Evolutionary conservation across 176 grass and related monocot species (phyloP).

Genomic region (Triticum dicoccoides): DNA sequence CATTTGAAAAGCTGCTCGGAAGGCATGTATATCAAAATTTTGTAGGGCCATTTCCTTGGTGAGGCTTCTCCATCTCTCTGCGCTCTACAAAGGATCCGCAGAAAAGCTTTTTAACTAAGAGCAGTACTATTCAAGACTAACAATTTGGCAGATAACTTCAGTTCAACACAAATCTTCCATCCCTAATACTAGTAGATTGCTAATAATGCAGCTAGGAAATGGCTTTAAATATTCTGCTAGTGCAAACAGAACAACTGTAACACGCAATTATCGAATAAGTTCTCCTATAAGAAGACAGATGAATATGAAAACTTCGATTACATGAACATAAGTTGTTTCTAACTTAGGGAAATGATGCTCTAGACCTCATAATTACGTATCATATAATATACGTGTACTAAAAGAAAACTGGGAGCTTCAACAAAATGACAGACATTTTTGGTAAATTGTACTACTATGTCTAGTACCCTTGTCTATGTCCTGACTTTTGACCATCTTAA

Average conservation of each 20-base stretch:
- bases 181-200: neutral
- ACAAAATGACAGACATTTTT: neutral
- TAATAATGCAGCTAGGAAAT: neutral
- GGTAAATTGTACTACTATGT: neutral
- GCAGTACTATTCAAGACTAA: neutral
- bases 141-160: neutral
- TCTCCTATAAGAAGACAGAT: neutral
- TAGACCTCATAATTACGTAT: neutral
- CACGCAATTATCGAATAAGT: neutral
- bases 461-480: neutral
- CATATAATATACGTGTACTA: neutral
- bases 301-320: neutral
- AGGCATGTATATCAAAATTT: conserved; percentile 92
- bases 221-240: neutral
- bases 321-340: neutral
- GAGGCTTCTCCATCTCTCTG: conserved; percentile 90
- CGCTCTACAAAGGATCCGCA: conserved; percentile 59
- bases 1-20: conserved; percentile 91
- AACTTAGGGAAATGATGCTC: neutral
- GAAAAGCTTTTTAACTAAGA: conserved; percentile 19
- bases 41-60: conserved; percentile 66
- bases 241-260: neutral
- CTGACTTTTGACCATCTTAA: neutral
- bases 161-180: neutral
- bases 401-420: neutral